Evolutionary conservation across 495 filamentous ascomycete species (phyloP), one percentile per base, ranked within the genome.

Genomic region (Amniculicola lignicola): DNA sequence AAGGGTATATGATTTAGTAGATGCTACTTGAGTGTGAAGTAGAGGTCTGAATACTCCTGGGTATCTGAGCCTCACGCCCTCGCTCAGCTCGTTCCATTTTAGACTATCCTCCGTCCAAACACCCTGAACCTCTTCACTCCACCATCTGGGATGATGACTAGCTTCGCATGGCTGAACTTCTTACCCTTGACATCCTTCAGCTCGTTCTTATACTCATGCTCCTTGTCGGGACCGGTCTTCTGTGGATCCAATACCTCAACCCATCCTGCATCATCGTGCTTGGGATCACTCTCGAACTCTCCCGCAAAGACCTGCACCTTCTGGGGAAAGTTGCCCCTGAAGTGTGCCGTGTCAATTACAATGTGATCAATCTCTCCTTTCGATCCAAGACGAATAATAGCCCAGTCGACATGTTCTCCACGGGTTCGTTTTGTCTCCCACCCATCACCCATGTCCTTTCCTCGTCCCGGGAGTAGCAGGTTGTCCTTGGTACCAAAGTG

Each of bases 361-460:
- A 95, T 72, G 62, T 79, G 82, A 53, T 84, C 77, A 37, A 95
- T 79, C 33, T 77, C 76, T 0, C 88, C 90, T 14, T 79, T 75
- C 0, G 83, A 78, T 5, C 90, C 90, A 19, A 96, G 79, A 58
- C 79, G 78, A 46, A 94, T 77, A 56, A 95, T 83, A 9, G 84
- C 78, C 90, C 91, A 95, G 71, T 96, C 91, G 16, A 87, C 74
- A 70, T 96, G 91, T 61, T 82, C 81, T 19, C 77, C 82, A 21
- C 91, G 72, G 25, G 85, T 89, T 31, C 91, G 79, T 47, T 85
- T 83, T 10, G 90, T 96, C 72, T 96, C 90, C 90, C 91, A 96
- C 2, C 91, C 91, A 69, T 95, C 90, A 25, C 90, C 87, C 90
- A 95, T 95, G 70, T 96, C 85, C 66, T 85, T 82, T 5, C 91